A percentile compares a stretch with the other conserved stretches of the same genome.
These are phyloP conservation scores for Westerdykella sp. DNA, from an alignment of 2,329 filamentous ascomycete genomes.

Conservation along the genomic window DNA sequence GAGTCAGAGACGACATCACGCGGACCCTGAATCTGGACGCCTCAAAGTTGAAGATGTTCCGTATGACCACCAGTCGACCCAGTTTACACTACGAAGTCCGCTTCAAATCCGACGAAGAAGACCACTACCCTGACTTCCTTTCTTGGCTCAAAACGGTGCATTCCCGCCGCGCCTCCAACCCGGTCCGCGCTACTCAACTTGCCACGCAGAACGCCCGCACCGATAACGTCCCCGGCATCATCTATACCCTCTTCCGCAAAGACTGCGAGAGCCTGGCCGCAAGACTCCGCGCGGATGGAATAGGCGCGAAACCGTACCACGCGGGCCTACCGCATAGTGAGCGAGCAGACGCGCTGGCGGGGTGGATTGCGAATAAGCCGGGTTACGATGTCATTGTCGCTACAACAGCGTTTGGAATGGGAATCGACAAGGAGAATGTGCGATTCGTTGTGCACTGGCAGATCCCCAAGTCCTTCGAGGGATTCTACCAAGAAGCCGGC, in stretches of 20 bases:
- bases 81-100: slow-evolving; percentile 90
- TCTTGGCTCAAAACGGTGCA: slow-evolving; percentile 71
- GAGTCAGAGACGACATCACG: slow-evolving; percentile 78
- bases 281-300: slow-evolving; percentile 59
- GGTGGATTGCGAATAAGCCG: slow-evolving; percentile 65
- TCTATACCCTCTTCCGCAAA: slow-evolving; percentile 69
- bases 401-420: slow-evolving; percentile 96
- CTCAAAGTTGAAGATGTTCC: slow-evolving; percentile 63
- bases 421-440: slow-evolving; percentile 92
- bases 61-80: slow-evolving; percentile 73
- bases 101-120: slow-evolving; percentile 70
- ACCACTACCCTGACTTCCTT: slow-evolving; percentile 69
- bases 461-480: slow-evolving; percentile 87
- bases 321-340: slow-evolving; percentile 58
- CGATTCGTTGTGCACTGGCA: slow-evolving; percentile 95
- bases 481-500: slow-evolving; percentile 93
- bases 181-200: slow-evolving; percentile 54
- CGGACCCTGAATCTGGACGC: slow-evolving; percentile 62
- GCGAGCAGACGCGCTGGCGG: slow-evolving; percentile 64
- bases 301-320: slow-evolving; percentile 69
- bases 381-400: slow-evolving; percentile 91
- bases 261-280: slow-evolving; percentile 68
- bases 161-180: slow-evolving; percentile 55
- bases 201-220: slow-evolving; percentile 45
- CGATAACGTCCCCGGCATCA: slow-evolving; percentile 67